Percentiles rank a stretch among this genome's conserved stretches.
Evolutionary conservation across 2,329 filamentous ascomycete genomes (phyloP).

Genomic region (Exserohilum rostratum): DNA sequence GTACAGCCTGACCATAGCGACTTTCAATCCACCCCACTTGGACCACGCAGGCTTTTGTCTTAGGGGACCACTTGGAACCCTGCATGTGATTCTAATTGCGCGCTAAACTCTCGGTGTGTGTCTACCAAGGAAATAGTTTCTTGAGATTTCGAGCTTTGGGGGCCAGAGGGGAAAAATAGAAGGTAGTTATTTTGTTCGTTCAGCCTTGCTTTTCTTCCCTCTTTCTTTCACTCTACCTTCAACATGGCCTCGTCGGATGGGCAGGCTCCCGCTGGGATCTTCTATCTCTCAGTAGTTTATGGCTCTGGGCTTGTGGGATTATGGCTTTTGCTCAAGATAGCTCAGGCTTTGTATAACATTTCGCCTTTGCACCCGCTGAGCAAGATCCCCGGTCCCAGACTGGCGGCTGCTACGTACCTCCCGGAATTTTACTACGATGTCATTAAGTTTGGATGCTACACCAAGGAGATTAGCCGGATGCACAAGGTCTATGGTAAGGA

Average conservation of each 20-base stretch:
- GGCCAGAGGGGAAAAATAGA: too few relatives aligned
- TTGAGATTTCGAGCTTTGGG: too few relatives aligned
- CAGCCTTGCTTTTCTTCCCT: too few relatives aligned
- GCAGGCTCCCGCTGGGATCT: background rate
- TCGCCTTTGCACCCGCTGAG: conserved; percentile 38
- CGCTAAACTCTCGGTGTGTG: background rate
- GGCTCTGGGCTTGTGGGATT: conserved; percentile 11
- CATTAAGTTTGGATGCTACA: conserved; percentile 37
- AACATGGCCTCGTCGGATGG: background rate
- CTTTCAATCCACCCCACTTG: conserved; percentile 1
- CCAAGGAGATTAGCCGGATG: conserved; percentile 43
- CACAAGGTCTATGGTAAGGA: conserved; percentile 45
- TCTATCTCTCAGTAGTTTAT: background rate
- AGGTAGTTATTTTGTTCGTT: too few relatives aligned
- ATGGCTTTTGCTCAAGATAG: conserved; percentile 21
- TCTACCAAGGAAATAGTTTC: background rate
- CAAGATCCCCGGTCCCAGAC: conserved; percentile 41
- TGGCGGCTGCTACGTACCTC: conserved; percentile 43
- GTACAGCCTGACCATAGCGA: background rate
- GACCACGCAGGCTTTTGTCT: background rate
- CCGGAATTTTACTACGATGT: conserved; percentile 49
- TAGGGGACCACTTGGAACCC: background rate
- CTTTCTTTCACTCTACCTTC: background rate
- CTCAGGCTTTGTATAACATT: conserved; percentile 33
- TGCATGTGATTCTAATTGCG: background rate